A percentile compares a stretch with the other conserved stretches of the same genome.
Evolutionary conservation across 306 rosid species (phyloP).

Genomic region (Abrus precatorius): DNA sequence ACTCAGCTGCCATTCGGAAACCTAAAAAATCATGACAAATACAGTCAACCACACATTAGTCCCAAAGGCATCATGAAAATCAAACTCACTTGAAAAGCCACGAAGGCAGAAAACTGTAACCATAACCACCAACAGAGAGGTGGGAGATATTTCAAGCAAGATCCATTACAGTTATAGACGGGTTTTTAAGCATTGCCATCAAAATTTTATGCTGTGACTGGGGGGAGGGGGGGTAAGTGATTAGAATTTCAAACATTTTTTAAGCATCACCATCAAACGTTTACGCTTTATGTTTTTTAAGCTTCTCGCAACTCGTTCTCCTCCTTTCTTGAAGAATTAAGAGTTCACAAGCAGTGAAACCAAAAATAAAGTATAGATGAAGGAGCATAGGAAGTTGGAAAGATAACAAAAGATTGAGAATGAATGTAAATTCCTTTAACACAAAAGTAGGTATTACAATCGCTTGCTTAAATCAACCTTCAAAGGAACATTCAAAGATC

Average conservation of each 20-base stretch:
- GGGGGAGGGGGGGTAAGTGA: too few species aligned
- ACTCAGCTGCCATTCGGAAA: conserved; percentile 95
- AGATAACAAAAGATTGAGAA: background rate
- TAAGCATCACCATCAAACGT: conserved; percentile 3
- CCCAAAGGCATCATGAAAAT: background rate
- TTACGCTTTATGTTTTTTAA: background rate
- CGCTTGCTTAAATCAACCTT: conserved; percentile 10
- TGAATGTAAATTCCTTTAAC: background rate
- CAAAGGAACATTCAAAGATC: conserved; percentile 19
- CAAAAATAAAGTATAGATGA: background rate
- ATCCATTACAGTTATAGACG: conserved; percentile 12
- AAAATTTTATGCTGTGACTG: background rate
- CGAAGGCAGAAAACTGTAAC: background rate
- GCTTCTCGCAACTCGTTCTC: background rate
- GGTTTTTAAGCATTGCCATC: background rate
- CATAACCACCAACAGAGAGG: background rate
- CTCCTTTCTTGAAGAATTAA: conserved; percentile 6
- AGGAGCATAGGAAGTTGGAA: background rate
- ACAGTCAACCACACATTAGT: conserved; percentile 22
- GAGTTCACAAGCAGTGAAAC: background rate
- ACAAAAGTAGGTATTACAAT: background rate
- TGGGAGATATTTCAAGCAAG: background rate
- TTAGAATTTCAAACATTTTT: background rate
- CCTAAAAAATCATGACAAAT: conserved; percentile 59
- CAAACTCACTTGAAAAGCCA: conserved; percentile 4